These are phyloP conservation scores for Sugiyamaella pinicola DNA, from an alignment of 1,139 yeast genomes.

Conservation along the genomic window DNA sequence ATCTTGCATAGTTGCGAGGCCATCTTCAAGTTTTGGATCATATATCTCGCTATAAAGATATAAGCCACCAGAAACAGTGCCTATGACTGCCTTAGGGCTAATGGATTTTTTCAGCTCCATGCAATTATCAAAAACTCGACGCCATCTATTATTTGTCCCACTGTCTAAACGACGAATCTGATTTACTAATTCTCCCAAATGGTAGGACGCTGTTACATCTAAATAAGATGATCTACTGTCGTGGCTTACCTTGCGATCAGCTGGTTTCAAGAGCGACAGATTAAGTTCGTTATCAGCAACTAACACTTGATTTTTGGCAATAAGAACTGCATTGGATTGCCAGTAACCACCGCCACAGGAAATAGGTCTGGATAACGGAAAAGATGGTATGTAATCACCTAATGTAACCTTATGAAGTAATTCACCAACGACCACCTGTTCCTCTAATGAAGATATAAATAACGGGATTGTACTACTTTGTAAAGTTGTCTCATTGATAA, in stretches of 20 bases:
- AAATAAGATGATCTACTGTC: not conserved
- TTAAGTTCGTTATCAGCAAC: conserved; percentile 16
- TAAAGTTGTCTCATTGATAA: conserved; percentile 4
- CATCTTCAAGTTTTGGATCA: not conserved
- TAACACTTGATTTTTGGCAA: not conserved
- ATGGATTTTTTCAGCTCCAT: not conserved
- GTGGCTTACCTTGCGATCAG: not conserved
- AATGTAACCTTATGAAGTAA: conserved; percentile 7
- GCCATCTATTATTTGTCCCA: conserved; percentile 10
- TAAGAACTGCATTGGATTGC: conserved; percentile 12
- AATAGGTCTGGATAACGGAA: not conserved
- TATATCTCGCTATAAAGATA: conserved; percentile 13
- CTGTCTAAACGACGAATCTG: not conserved
- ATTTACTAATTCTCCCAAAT: conserved; percentile 20
- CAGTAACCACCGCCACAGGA: conserved; percentile 13
- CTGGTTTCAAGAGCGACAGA: not conserved
- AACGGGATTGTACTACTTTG: conserved; percentile 15
- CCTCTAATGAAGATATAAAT: conserved; percentile 12
- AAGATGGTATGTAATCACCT: conserved; percentile 15
- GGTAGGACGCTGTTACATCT: not conserved
- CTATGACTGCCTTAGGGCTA: conserved; percentile 8
- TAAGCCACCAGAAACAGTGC: conserved; percentile 20
- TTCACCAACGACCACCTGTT: conserved; percentile 20
- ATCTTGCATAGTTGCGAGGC: not conserved
- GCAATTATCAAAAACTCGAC: not conserved